Conservation (phyloP, 306 rosid species). For the Sicyos baderoa region DNA sequence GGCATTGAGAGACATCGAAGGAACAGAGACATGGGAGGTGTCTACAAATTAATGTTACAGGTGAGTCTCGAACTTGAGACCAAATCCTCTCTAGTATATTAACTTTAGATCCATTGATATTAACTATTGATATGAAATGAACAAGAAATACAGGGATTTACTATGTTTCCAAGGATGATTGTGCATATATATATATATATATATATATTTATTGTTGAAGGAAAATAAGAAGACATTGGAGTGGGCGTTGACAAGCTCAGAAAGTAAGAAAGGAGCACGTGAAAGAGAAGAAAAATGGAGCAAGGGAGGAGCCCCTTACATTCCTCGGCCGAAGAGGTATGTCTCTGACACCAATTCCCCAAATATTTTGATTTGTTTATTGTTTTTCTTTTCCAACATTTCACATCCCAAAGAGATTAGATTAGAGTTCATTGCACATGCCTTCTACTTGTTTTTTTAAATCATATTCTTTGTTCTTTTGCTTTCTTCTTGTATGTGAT, state of each 20-base stretch:
- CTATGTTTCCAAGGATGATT: neutral
- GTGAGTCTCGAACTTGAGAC: no score
- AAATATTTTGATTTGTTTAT: neutral
- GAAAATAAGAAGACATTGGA: neutral
- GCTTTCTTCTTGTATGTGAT: neutral
- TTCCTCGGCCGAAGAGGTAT: conserved; percentile 17
- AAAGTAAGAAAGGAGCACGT: neutral
- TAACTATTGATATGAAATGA: neutral
- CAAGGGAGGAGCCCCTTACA: conserved; percentile 1
- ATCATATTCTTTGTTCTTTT: neutral
- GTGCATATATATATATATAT: neutral
- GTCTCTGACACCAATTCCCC: conserved; percentile 12
- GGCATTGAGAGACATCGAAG: no score
- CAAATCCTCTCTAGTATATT: no score
- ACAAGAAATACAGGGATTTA: neutral
- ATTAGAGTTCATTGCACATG: neutral
- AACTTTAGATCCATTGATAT: no score
- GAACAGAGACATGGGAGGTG: no score
- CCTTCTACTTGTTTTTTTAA: neutral
- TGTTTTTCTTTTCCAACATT: conserved; percentile 10
- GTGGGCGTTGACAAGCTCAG: conserved; percentile 2
- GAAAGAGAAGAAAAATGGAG: neutral
- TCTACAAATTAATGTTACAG: no score
- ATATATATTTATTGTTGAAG: neutral
- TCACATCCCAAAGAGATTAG: neutral